phyloP scores from a whole-genome alignment of 108 stramenopile genomes.

The Skeletonema marinoi region DNA sequence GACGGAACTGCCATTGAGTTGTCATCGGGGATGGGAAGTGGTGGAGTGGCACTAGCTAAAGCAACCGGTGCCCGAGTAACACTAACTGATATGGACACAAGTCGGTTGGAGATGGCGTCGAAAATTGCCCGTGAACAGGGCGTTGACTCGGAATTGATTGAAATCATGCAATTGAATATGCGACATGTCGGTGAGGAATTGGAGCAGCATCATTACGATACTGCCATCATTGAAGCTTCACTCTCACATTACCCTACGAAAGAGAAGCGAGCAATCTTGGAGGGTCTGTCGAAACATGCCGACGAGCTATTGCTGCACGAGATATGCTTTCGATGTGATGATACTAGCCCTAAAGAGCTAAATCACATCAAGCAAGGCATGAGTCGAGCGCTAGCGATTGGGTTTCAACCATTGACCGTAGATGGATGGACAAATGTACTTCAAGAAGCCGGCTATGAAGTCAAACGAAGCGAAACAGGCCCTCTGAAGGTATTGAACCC shows the following conservation, averaged over 20 bases:
- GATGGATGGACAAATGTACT: background rate
- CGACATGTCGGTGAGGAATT: background rate
- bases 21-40: background rate
- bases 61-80: background rate
- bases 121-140: background rate
- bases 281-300: background rate
- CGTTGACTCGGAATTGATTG: background rate
- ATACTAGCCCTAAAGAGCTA: background rate
- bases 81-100: background rate
- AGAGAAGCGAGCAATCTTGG: background rate
- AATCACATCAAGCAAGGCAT: background rate
- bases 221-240: background rate
- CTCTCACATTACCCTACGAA: background rate
- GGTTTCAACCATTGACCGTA: background rate
- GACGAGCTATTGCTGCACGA: background rate
- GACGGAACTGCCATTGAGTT: background rate
- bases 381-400: slow-evolving; percentile 1
- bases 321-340: slow-evolving; percentile 3
- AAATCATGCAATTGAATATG: background rate
- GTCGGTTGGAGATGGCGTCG: background rate
- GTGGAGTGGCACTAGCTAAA: background rate
- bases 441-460: background rate
- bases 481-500: background rate
- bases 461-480: background rate
- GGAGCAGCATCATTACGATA: background rate